Evolutionary conservation across 495 filamentous ascomycete genomes (phyloP).

Genomic region (Haplographium delicatum): DNA sequence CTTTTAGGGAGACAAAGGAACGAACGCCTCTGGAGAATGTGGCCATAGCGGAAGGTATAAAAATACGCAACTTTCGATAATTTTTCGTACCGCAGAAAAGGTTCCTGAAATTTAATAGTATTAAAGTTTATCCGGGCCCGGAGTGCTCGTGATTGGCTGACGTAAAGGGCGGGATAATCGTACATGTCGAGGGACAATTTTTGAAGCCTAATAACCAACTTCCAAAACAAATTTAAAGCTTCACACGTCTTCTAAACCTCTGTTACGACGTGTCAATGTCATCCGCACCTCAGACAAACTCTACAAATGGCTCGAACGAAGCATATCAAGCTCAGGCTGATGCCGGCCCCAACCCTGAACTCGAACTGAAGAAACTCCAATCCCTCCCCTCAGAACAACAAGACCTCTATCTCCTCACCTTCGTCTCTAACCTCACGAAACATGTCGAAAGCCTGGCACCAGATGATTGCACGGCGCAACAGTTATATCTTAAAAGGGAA

Average conservation of each 20-base stretch:
- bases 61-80: too few species aligned
- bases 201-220: neutral
- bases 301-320: constrained; percentile 30
- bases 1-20: neutral
- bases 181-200: neutral
- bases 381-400: constrained; percentile 91
- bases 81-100: neutral
- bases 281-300: constrained; percentile 20
- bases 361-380: constrained; percentile 85
- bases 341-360: constrained; percentile 38
- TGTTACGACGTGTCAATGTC: constrained; percentile 17
- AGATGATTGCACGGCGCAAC: constrained; percentile 78
- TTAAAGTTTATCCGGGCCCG: constrained; percentile 4
- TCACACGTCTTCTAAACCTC: constrained; percentile 6
- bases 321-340: constrained; percentile 21
- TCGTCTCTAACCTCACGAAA: constrained; percentile 75
- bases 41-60: constrained; percentile 13
- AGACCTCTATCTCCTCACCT: constrained; percentile 86
- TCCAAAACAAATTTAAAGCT: neutral
- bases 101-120: neutral
- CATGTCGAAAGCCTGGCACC: constrained; percentile 68
- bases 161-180: neutral
- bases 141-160: neutral
- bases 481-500: constrained; percentile 84
- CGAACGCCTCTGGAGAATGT: constrained; percentile 23